Base-by-base conservation (phyloP, 2,329 filamentous ascomycete genomes). In the Xylariaceae sp. region DNA sequence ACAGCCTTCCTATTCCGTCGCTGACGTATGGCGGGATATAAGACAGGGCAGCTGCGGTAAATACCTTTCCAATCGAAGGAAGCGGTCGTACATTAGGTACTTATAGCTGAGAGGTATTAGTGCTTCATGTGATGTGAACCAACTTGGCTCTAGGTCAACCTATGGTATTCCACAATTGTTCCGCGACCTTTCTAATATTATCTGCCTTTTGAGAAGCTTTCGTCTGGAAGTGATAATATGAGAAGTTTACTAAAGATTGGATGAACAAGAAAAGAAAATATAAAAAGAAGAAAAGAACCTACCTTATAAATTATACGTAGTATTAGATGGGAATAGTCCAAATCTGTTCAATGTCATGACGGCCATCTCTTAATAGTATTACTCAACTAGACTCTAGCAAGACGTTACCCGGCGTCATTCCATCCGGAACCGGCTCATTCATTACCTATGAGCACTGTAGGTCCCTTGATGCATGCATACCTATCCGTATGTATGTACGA, bases 1-100 rank as follows among this genome's bases (percentile, higher is more conserved):
- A 32, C 44, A 46, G 44, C 44, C 44, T 46, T 46, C 44, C 44
- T 29, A 18, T 46, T 32, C 20, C 14, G 44, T 46, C 44, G 12
- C 21, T 46, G 44, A 46, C 44, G 44, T 46, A 46, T 46, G 20
- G 44, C 44, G 16, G 10, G 44, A 46, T 21, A 21, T 46, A 46
- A 29, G 20, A 21, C 44, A 23, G 10, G 44, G 44, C 21, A 46
- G 44, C 21, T 14, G 21, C 44, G 5, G 32, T 37, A 37, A 16
- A 37, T 10, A 37, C 9, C 32, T 3, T 7, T 26, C 32, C 3
- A 3, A 37, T 12, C 12, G 32, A 37, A 37, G 9, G 32, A 37
- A 37, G 32, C 32, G 32, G 3, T 12, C n/a, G n/a, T n/a, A n/a
- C n/a, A n/a, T n/a, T n/a, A n/a, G n/a, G n/a, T n/a, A n/a, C n/a